Base-by-base conservation (phyloP, 768 basidiomycete species). In the Flagelloscypha sp. region DNA sequence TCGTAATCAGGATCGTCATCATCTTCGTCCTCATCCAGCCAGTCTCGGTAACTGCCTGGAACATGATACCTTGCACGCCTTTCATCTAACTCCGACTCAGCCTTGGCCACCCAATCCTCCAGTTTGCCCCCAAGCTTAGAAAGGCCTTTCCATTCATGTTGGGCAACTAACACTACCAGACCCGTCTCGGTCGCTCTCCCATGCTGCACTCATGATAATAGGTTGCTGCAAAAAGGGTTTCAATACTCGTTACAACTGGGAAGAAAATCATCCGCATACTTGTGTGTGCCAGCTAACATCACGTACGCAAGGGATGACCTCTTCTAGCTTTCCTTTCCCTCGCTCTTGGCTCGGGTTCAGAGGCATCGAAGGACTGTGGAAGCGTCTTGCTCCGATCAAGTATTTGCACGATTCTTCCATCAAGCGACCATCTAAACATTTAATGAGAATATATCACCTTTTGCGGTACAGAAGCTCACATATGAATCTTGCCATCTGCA, bases 81-180 rank as follows among this genome's bases (percentile, higher is more conserved):
- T 29, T 69, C 58, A 4, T 33, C 24, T 1, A 42, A 31, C 41
- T 76, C 71, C 19, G 23, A 38, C 27, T 47, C 48, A 24, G 54
- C 54, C 48, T 74, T 82, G 57, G 83, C 82, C 4, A 72, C 67
- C 68, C 76, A 82, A 49, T 92, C 87, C 48, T 89, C 81, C 30
- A 95, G 50, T 5, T 59, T 60, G 24, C 74, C 66, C 0, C 57
- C 55, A 62, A 76, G 72, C 58, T 89, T 93, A 1, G 73, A 71
- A 36, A 93, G 61, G 5, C 93, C 92, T 58, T 93, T 95, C 88
- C 92, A 99, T 59, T 97, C 88, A 47, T 99, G 95, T 46, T 84
- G 70, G 5, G 93, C 94, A 16, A 99, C 74, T 27, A 78, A 70
- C 24, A 88, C 90, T 9, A n/a, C n/a, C n/a, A n/a, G n/a, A n/a